Evolutionary conservation across 768 basidiomycete species (phyloP).

Genomic region (Phylloporus rhodoxanthus): DNA sequence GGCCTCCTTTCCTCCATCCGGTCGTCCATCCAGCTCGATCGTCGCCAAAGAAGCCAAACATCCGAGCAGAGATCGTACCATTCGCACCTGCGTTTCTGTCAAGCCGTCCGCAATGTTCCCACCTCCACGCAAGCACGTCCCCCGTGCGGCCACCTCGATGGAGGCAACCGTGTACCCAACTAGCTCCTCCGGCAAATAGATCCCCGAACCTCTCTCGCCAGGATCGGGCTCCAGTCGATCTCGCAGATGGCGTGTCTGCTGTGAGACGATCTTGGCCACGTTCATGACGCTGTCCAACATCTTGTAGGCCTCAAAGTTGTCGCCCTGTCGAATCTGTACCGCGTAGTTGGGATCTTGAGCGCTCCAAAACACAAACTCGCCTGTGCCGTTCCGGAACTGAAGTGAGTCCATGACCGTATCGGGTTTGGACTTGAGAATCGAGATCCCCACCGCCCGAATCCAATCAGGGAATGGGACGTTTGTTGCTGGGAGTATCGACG

Average conservation of each 20-base stretch:
- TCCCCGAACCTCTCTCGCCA: constrained; percentile 72
- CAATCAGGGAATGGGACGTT: constrained; percentile 73
- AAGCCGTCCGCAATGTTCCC: constrained; percentile 55
- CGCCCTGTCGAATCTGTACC: constrained; percentile 46
- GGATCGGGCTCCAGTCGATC: constrained; percentile 67
- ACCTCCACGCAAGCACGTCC: constrained; percentile 39
- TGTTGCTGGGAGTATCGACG: constrained; percentile 41
- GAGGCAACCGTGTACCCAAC: constrained; percentile 81
- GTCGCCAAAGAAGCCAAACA: constrained; percentile 62
- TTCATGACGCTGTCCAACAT: constrained; percentile 87
- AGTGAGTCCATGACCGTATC: constrained; percentile 66
- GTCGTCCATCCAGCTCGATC: constrained; percentile 62
- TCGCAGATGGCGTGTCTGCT: constrained; percentile 78
- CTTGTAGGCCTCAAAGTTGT: constrained; percentile 57
- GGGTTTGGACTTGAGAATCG: constrained; percentile 78
- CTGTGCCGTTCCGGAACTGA: constrained; percentile 74
- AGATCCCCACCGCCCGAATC: constrained; percentile 86
- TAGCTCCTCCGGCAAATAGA: constrained; percentile 90
- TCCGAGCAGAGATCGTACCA: constrained; percentile 71
- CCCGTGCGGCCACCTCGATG: constrained; percentile 78
- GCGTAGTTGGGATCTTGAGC: constrained; percentile 73
- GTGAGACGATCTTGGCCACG: constrained; percentile 71
- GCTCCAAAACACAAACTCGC: constrained; percentile 86
- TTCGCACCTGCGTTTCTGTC: constrained; percentile 68
- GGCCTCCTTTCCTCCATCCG: constrained; percentile 71